Base-by-base conservation (phyloP, 768 basidiomycete genomes). In the Boletus fagicola region DNA sequence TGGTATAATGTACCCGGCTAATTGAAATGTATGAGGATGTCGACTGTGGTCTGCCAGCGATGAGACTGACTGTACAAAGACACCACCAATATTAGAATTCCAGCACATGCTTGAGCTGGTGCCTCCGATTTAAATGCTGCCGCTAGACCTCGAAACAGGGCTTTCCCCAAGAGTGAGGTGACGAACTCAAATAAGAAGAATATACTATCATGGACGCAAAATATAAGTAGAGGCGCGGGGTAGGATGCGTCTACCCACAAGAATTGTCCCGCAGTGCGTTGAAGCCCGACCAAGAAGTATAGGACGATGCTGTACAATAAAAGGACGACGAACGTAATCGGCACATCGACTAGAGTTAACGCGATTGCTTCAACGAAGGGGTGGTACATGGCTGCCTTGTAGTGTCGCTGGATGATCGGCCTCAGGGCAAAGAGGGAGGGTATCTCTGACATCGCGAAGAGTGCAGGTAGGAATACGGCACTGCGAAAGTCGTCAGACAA, bases 71-170 rank as follows among this genome's bases (percentile, higher is more conserved):
- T 63, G 62, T 79, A 75, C 81, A 86, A 62, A 81, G 81, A 60
- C 78, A 85, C 75, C 15, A 77, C 73, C 62, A 88, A 74, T 38
- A 83, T 71, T 15, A 77, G 56, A 58, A 83, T 64, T 46, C 81
- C 84, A 8, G 80, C 83, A 11, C 87, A 59, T 10, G 86, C 78
- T 62, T 85, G 85, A 8, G 87, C 86, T 0, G 84, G 80, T 0
- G 86, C 83, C 51, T 83, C 80, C 10, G 77, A 75, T 45, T 77
- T 76, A 65, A 87, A 84, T 6, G 77, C 76, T 0, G 88, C 84
- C 1, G 86, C 85, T 12, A 90, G 63, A 0, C 77, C 76, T 28
- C 91, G 79, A 79, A 92, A 95, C 78, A 86, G 85, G 0, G 83
- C 84, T 68, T 86, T 87, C 82, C 92, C 87, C 9, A 84, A 72